Base-by-base conservation (phyloP, 352 stramenopile species). In the Thalassiosira exigua region DNA sequence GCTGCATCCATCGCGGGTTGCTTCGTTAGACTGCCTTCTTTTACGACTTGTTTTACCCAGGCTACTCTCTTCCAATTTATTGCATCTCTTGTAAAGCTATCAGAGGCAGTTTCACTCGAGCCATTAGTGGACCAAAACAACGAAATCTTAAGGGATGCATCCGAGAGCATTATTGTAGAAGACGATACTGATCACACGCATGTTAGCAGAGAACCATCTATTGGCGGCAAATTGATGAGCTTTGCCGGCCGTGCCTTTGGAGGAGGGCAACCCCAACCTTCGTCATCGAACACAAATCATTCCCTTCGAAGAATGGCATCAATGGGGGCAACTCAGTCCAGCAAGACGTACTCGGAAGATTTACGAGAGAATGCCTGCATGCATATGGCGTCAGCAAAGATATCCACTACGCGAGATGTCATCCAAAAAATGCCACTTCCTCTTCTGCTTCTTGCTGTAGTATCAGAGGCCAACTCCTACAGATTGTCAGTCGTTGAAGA, bases 241-340 rank as follows among this genome's bases (percentile, higher is more conserved):
- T 90, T 93, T 70, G 89, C 87, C 29, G 89, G 87, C 1, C 70
- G 86, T 70, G 86, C 86, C 21, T 91, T 94, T 65, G 86, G 86
- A 52, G 85, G 83, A 61, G 72, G 64, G 19, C 29, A 53, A 19
- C 54, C 67, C 41, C 62, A 71, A 69, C 42, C 69, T 44, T 5
- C 79, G 66, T 32, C 73, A 50, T 27, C 30, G 12, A 79, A 72
- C 21, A 59, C 48, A 33, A 68, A 46, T 72, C 7, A 59, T 36
- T 68, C 65, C 17, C 42, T 82, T 12, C 51, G 57, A 42, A 72
- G 62, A 54, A 33, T 58, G 22, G 19, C 36, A 44, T 75, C 69
- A 41, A 56, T 44, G 33, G 59, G 51, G 61, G 19, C 53, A 26
- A 44, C 51, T 60, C 50, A 60, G 19, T 51, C 78, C 27, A 77